Conservation (phyloP, 345 rosid genomes). For the Diplotaxis tenuifolia region DNA sequence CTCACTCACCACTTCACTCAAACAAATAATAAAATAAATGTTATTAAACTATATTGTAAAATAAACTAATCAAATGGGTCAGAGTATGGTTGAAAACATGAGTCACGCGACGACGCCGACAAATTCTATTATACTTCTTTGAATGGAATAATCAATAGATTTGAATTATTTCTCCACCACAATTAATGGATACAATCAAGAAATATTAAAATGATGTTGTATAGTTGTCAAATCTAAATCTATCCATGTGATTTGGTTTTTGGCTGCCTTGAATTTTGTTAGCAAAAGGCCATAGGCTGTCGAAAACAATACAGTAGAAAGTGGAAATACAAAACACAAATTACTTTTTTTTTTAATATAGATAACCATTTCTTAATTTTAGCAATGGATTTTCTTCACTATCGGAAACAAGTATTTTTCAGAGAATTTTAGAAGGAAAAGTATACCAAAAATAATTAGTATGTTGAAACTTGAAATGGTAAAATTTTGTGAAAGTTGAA, state of each 20-base stretch:
- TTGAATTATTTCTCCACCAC: slow-evolving; percentile 13
- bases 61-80: slow-evolving; percentile 8
- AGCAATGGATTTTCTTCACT: neutral
- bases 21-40: slow-evolving; percentile 16
- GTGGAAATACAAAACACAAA: slow-evolving; percentile 19
- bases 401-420: neutral
- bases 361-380: too few relatives aligned
- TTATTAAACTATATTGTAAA: neutral
- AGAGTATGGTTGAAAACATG: slow-evolving; percentile 17
- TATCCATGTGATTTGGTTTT: slow-evolving; percentile 24
- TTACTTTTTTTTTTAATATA: slow-evolving; percentile 9
- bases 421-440: neutral
- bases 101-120: slow-evolving; percentile 29
- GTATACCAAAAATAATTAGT: neutral
- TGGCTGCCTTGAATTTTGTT: slow-evolving; percentile 13
- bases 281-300: slow-evolving; percentile 9
- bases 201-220: slow-evolving; percentile 2
- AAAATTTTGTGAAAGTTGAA: too few relatives aligned
- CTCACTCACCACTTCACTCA: slow-evolving; percentile 53
- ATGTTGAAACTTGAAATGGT: neutral
- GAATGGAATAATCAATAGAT: slow-evolving; percentile 15
- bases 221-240: slow-evolving; percentile 19
- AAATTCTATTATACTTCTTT: slow-evolving; percentile 1
- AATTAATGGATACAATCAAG: slow-evolving; percentile 19
- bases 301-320: neutral